Percentiles rank a stretch among this genome's conserved stretches.
Conservation (phyloP, 768 basidiomycete genomes). For the Collybia sordida region DNA sequence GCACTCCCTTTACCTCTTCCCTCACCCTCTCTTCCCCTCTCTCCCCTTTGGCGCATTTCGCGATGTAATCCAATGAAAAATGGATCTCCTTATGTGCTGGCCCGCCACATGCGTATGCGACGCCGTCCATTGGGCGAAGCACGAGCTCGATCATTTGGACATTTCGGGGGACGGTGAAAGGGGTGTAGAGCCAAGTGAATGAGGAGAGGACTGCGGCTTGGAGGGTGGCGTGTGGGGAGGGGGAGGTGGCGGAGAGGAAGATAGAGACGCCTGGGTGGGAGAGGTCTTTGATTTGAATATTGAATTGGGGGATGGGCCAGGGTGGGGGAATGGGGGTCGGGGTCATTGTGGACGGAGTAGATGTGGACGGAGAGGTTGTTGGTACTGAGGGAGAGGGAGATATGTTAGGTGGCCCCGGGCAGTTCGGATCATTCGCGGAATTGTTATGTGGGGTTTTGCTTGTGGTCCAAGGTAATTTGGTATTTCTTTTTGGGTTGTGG, state of each 20-base stretch:
- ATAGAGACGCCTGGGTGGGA: conserved; percentile 54
- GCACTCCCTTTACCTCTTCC: conserved; percentile 70
- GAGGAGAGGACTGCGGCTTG: conserved; percentile 49
- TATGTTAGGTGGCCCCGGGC: no score
- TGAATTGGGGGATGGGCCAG: conserved; percentile 59
- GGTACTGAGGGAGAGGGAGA: no score
- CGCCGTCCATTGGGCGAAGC: conserved; percentile 65
- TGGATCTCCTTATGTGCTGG: conserved; percentile 69
- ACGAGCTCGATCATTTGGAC: conserved; percentile 57
- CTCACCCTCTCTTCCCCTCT: conserved; percentile 52
- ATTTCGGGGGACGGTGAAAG: conserved; percentile 35
- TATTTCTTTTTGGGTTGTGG: no score
- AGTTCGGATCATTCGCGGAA: no score
- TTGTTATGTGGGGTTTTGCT: no score
- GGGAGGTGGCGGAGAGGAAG: conserved; percentile 53
- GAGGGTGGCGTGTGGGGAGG: conserved; percentile 29
- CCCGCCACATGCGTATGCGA: conserved; percentile 65
- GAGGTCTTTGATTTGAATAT: conserved; percentile 58
- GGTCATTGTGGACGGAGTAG: conserved; percentile 1
- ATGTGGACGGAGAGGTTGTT: background rate
- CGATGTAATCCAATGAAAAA: conserved; percentile 66
- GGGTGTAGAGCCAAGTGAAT: conserved; percentile 43
- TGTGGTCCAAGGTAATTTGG: no score
- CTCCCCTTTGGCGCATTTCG: conserved; percentile 36
- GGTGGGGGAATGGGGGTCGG: conserved; percentile 13